These are phyloP conservation scores for Cyphellophora attinorum DNA, from an alignment of 2,329 filamentous ascomycete genomes.

Conservation along the genomic window DNA sequence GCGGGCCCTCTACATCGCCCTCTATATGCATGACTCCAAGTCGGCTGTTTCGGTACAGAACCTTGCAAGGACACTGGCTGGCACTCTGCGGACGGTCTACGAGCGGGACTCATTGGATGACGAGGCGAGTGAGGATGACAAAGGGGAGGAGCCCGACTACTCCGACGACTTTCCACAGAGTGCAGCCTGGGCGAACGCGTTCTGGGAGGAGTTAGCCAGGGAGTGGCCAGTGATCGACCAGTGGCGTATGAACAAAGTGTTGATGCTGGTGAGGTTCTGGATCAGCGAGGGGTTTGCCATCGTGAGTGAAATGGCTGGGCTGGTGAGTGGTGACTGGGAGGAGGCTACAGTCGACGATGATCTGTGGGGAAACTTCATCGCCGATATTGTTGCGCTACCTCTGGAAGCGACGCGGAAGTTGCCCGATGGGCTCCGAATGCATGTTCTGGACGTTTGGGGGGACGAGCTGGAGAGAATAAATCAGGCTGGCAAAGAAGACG, in stretches of 20 bases:
- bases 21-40: constrained; percentile 21
- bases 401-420: constrained; percentile 42
- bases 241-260: constrained; percentile 82
- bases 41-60: constrained; percentile 16
- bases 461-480: constrained; percentile 70
- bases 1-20: constrained; percentile 17
- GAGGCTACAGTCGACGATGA: constrained; percentile 14
- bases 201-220: constrained; percentile 60
- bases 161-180: constrained; percentile 8
- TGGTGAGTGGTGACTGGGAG: constrained; percentile 5
- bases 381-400: constrained; percentile 9
- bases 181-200: constrained; percentile 32
- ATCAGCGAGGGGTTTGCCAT: constrained; percentile 14
- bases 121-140: constrained; percentile 4
- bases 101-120: constrained; percentile 2
- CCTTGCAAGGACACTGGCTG: constrained; percentile 13
- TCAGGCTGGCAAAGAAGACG: constrained; percentile 4
- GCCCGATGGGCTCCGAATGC: constrained; percentile 75
- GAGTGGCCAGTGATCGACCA: constrained; percentile 66
- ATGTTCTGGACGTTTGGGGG: constrained; percentile 82
- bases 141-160: not conserved
- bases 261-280: constrained; percentile 67
- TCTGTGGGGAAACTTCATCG: constrained; percentile 25
- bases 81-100: constrained; percentile 9
- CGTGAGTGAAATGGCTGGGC: constrained; percentile 16